Conservation (phyloP, 768 basidiomycete genomes). For the Cystobasidium tubakii region DNA sequence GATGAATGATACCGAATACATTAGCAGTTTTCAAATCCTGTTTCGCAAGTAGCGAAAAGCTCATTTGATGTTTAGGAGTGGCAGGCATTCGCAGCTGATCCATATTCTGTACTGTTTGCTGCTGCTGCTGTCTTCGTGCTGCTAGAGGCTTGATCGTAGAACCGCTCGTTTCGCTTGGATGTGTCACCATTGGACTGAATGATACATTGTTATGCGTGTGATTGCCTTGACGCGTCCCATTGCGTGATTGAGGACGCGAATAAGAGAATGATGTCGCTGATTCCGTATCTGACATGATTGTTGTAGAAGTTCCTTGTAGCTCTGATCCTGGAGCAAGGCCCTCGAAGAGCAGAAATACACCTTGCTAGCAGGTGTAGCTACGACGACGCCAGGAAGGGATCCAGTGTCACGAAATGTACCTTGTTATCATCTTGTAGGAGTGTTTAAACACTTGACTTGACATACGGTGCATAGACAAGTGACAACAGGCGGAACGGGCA, state of each 20-base stretch:
- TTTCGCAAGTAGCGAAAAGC: constrained; percentile 11
- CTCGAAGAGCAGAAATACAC: too few species aligned
- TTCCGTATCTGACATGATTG: background rate
- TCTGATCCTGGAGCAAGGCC: background rate
- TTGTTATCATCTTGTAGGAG: too few species aligned
- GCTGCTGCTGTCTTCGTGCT: background rate
- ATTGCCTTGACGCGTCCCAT: background rate
- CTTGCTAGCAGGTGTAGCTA: too few species aligned
- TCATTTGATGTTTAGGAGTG: background rate
- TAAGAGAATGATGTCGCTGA: background rate
- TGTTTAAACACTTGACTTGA: too few species aligned
- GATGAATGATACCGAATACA: constrained; percentile 33
- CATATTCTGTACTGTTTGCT: background rate
- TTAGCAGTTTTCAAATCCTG: constrained; percentile 19
- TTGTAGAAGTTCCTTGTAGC: background rate
- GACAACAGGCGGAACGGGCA: too few species aligned
- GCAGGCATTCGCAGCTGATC: background rate
- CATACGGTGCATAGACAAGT: too few species aligned
- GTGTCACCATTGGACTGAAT: background rate
- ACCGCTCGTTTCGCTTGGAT: background rate
- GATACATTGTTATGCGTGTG: background rate
- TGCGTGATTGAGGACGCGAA: background rate
- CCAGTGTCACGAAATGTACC: too few species aligned
- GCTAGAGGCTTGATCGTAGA: background rate
- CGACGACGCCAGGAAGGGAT: too few species aligned